These are phyloP conservation scores for Fragosphaeria purpurea DNA, from an alignment of 2,329 filamentous ascomycete species.

Conservation along the genomic window DNA sequence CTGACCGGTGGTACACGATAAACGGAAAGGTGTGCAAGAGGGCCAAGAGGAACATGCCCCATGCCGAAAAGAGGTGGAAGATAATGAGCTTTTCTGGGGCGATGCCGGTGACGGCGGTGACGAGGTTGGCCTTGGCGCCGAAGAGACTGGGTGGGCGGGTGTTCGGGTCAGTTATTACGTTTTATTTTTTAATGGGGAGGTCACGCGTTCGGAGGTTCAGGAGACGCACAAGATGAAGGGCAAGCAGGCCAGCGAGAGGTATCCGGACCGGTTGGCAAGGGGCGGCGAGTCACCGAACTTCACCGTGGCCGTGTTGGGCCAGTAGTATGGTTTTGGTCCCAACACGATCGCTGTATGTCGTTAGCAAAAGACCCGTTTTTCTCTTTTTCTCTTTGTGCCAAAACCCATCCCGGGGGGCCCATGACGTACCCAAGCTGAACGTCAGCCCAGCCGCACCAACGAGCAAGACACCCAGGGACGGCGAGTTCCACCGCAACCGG, in stretches of 20 bases:
- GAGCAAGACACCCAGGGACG: conserved; percentile 1
- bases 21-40: conserved; percentile 52
- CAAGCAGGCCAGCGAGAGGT: conserved; percentile 40
- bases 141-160: conserved; percentile 24
- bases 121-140: conserved; percentile 44
- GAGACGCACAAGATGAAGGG: conserved; percentile 12
- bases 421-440: background rate
- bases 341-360: conserved; percentile 21
- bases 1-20: conserved; percentile 39
- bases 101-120: conserved; percentile 43
- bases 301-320: conserved; percentile 31
- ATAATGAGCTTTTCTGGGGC: conserved; percentile 47
- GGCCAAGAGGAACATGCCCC: conserved; percentile 46
- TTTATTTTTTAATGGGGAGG: background rate
- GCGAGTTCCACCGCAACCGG: background rate
- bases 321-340: conserved; percentile 44
- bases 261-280: conserved; percentile 41
- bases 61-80: conserved; percentile 45
- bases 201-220: no score
- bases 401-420: no score
- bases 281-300: conserved; percentile 41
- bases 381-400: no score
- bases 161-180: background rate
- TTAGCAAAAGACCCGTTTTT: no score
- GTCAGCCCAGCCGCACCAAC: background rate